Base-by-base conservation (phyloP, 768 basidiomycete species). In the Grammothele lineata region DNA sequence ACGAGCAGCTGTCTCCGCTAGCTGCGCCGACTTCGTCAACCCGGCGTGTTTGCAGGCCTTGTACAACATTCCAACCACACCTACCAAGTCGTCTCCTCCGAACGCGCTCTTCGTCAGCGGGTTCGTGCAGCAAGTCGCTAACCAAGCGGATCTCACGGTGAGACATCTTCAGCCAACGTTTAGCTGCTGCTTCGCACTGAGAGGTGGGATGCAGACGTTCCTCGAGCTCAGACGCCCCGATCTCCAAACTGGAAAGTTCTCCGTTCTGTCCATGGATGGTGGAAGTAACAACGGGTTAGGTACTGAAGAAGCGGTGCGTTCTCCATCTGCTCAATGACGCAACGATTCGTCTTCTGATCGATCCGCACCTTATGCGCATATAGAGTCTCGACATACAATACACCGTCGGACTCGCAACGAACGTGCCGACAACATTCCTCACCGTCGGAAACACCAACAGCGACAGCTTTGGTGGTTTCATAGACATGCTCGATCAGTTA, bases 221-320 rank as follows among this genome's bases (percentile, higher is more conserved):
- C 52, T 66, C 12, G 45, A 41, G 18, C 32, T 41, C 5, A 42
- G 51, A 14, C 59, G 61, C 18, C 61, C 65, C 1, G 62, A 63
- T 33, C 17, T 37, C 14, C 39, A 50, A 12, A 50, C 41, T 23
- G 58, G 57, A 14, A 53, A 53, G 9, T 67, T 67, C 43, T 25
- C 53, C 5, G 37, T 62, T 1, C 54, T 61, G 35, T 50, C 57
- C 15, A 36, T 67, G 3, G 64, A 67, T 38, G 64, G 59, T 11
- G 65, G 65, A 18, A 32, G 37, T 6, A 58, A 67, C 50, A 10
- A 52, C 22, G 84, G 85, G 4, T 60, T 63, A 53, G 47, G 42
- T 12, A 36, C 37, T 3, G 42, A 40, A 4, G 48, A 62, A 17
- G 62, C 64, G 59, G 65, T 42, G 47, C 55, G 46, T 63, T 57